Evolutionary conservation across 257 asterid species (phyloP).

Genomic region (Nicotiana knightiana): DNA sequence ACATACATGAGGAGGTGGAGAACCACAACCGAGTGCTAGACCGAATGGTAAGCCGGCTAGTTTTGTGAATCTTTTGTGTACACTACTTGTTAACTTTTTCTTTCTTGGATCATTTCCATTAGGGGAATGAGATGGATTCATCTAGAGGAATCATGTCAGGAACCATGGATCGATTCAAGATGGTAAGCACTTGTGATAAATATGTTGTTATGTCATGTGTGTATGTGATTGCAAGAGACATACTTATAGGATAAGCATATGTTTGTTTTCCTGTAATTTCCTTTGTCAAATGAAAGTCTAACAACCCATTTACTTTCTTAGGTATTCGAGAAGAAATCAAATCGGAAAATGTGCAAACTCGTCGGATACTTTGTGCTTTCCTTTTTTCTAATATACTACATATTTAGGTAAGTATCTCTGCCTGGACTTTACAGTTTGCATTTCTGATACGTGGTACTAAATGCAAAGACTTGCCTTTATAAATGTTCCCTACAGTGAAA

Average conservation of each 20-base stretch:
- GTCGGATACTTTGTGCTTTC: constrained; percentile 58
- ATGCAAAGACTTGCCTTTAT: not conserved
- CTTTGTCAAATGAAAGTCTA: constrained; percentile 18
- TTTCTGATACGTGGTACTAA: not conserved
- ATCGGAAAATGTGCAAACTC: constrained; percentile 68
- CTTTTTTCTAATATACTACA: constrained; percentile 57
- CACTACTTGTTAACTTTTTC: not conserved
- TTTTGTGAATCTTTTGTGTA: constrained; percentile 1
- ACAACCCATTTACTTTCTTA: constrained; percentile 20
- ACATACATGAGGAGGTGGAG: constrained; percentile 92
- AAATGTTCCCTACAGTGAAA: not conserved
- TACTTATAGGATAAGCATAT: not conserved
- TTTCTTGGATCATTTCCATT: constrained; percentile 7
- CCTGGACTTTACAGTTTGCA: not conserved
- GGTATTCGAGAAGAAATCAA: constrained; percentile 95
- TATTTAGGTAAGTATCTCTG: constrained; percentile 50
- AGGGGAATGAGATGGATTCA: constrained; percentile 95
- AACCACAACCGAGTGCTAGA: constrained; percentile 80
- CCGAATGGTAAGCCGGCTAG: constrained; percentile 45
- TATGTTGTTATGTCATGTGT: not conserved
- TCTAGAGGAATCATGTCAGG: constrained; percentile 90
- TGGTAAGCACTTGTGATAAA: constrained; percentile 36
- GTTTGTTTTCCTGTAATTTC: constrained; percentile 6
- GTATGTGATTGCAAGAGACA: not conserved
- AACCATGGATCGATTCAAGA: constrained; percentile 86